A percentile compares a stretch with the other conserved stretches of the same genome.
phyloP scores from a whole-genome alignment of 139 green algal species.

The Chlorella sp. region DNA sequence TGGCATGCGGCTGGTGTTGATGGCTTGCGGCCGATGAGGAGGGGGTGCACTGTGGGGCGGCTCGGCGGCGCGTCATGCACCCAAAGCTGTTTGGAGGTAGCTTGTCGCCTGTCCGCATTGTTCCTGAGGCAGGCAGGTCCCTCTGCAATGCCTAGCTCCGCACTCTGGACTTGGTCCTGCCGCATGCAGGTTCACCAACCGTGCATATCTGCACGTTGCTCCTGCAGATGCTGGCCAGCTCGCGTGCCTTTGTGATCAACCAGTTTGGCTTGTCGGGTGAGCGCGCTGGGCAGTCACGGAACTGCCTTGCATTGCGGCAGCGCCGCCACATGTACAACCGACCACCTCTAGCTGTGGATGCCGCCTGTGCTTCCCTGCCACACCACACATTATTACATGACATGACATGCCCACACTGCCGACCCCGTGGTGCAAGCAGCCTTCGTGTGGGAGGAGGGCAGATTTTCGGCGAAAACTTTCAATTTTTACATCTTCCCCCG shows the following conservation, averaged over 20 bases:
- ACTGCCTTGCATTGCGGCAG: too few species aligned
- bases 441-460: slow-evolving; percentile 36
- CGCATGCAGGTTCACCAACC: too few species aligned
- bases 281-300: neutral
- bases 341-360: neutral
- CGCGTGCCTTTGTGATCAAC: slow-evolving; percentile 66
- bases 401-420: neutral
- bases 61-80: too few species aligned
- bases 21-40: neutral
- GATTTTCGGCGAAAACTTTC: slow-evolving; percentile 60
- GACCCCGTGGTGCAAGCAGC: neutral
- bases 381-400: neutral
- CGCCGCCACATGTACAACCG: too few species aligned
- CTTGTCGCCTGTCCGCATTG: too few species aligned
- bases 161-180: too few species aligned
- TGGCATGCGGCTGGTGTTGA: neutral
- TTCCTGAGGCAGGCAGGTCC: too few species aligned
- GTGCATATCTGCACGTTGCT: neutral
- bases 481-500: slow-evolving; percentile 87
- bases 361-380: neutral
- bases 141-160: too few species aligned
- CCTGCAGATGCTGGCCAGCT: slow-evolving; percentile 53
- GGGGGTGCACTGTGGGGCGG: too few species aligned
- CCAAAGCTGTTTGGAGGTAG: too few species aligned
- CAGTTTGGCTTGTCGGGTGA: slow-evolving; percentile 75